Evolutionary conservation across 768 basidiomycete species (phyloP).

Genomic region (Phaffia australis): DNA sequence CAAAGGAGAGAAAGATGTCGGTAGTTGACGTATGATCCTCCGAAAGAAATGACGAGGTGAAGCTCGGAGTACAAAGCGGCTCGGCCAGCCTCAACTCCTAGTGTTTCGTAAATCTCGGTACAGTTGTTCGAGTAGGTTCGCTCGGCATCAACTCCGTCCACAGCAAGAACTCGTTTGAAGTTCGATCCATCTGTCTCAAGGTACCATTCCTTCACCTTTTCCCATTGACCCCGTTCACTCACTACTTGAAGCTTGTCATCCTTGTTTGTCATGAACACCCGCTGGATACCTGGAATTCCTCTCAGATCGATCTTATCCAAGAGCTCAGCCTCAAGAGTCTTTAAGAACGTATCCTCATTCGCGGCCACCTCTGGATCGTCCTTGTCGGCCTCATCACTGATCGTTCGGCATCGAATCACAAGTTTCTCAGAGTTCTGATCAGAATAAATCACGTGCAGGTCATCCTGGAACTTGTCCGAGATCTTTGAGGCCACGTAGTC

Average conservation of each 20-base stretch:
- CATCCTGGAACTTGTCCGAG: conserved; percentile 85
- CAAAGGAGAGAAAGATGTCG: conserved; percentile 91
- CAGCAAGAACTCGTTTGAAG: conserved; percentile 84
- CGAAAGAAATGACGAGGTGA: conserved; percentile 93
- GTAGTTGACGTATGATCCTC: conserved; percentile 99
- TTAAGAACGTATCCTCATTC: conserved; percentile 83
- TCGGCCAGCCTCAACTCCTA: conserved; percentile 94
- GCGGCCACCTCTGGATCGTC: conserved; percentile 52
- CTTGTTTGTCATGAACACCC: conserved; percentile 69
- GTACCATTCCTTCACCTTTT: conserved; percentile 64
- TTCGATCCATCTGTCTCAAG: conserved; percentile 96
- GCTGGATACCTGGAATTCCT: conserved; percentile 78
- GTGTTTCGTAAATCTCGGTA: conserved; percentile 81
- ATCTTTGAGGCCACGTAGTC: conserved; percentile 86
- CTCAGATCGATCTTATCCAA: conserved; percentile 87
- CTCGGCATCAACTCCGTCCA: conserved; percentile 86
- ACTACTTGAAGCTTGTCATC: conserved; percentile 69
- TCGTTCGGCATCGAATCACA: conserved; percentile 82
- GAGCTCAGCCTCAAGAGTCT: conserved; percentile 93
- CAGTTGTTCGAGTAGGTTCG: conserved; percentile 96
- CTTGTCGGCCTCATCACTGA: conserved; percentile 71
- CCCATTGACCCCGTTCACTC: conserved; percentile 47
- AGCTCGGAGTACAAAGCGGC: conserved; percentile 89
- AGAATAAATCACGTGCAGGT: conserved; percentile 95
- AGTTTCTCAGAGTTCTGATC: conserved; percentile 98